A percentile compares a stretch with the other conserved stretches of the same genome.
Evolutionary conservation across 1,139 yeast genomes (phyloP).

Genomic region (Yamadazyma spencermartinsiae): DNA sequence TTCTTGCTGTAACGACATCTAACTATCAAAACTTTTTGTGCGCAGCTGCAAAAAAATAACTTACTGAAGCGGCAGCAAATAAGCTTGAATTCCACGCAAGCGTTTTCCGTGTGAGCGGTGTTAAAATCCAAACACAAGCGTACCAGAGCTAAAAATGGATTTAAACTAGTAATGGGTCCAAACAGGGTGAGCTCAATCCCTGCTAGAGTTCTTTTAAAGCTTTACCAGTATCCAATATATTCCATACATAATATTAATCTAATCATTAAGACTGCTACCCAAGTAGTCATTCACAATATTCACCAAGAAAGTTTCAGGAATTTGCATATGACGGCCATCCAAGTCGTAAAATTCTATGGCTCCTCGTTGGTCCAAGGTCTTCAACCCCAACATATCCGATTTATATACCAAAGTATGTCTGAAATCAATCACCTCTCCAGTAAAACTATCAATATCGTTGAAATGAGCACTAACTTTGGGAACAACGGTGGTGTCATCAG

Average conservation of each 20-base stretch:
- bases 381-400: constrained; percentile 62
- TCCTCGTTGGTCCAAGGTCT: constrained; percentile 39
- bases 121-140: too few species aligned
- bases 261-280: constrained; percentile 18
- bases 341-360: constrained; percentile 51
- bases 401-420: constrained; percentile 50
- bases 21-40: constrained; percentile 1
- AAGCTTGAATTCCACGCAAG: neutral
- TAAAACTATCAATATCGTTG: constrained; percentile 48
- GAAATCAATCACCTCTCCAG: constrained; percentile 47
- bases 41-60: neutral
- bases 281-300: constrained; percentile 38
- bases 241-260: too few species aligned
- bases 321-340: constrained; percentile 68
- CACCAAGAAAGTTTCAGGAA: constrained; percentile 49
- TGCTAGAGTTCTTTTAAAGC: too few species aligned
- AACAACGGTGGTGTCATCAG: constrained; percentile 62
- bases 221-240: too few species aligned
- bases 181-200: too few species aligned
- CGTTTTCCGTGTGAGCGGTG: too few species aligned
- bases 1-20: constrained; percentile 9
- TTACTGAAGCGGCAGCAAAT: neutral
- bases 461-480: constrained; percentile 77
- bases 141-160: too few species aligned
- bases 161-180: too few species aligned